phyloP scores from a whole-genome alignment of 2,329 filamentous ascomycete species.

The Coleophoma cylindrospora region DNA sequence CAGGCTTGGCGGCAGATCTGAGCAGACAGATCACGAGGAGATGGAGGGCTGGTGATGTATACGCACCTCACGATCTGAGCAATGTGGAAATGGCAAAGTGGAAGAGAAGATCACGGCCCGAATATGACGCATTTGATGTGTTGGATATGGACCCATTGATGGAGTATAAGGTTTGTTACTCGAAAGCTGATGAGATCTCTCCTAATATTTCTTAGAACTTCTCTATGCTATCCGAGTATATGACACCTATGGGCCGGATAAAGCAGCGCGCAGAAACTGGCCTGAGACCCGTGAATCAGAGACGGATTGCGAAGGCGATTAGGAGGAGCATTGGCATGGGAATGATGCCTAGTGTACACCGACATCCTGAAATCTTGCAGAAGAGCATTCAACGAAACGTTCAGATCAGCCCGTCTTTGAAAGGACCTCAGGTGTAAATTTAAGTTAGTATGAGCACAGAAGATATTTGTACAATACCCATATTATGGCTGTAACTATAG shows the following conservation, averaged over 20 bases:
- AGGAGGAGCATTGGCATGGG: conserved; percentile 84
- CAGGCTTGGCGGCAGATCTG: conserved; percentile 41
- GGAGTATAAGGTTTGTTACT: conserved; percentile 72
- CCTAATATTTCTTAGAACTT: conserved; percentile 64
- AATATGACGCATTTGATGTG: conserved; percentile 71
- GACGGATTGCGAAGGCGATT: conserved; percentile 89
- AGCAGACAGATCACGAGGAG: conserved; percentile 61
- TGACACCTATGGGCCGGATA: conserved; percentile 81
- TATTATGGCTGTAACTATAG: too few relatives aligned
- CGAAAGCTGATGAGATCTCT: background rate
- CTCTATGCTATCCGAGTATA: conserved; percentile 83
- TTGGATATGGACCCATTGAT: conserved; percentile 75
- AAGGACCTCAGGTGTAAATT: background rate
- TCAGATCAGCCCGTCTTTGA: background rate
- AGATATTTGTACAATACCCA: too few relatives aligned
- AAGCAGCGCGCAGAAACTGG: conserved; percentile 71
- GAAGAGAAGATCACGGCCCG: conserved; percentile 50
- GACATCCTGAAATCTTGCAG: conserved; percentile 74
- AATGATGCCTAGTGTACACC: conserved; percentile 85
- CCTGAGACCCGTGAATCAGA: conserved; percentile 82
- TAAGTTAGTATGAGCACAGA: background rate
- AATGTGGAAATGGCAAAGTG: conserved; percentile 77
- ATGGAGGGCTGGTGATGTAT: conserved; percentile 78
- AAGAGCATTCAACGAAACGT: conserved; percentile 2
- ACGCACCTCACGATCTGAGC: conserved; percentile 83